Evolutionary conservation across 2,329 filamentous ascomycete genomes (phyloP), one percentile per base, ranked within the genome.

Genomic region (Verticillium zaregamsianum): DNA sequence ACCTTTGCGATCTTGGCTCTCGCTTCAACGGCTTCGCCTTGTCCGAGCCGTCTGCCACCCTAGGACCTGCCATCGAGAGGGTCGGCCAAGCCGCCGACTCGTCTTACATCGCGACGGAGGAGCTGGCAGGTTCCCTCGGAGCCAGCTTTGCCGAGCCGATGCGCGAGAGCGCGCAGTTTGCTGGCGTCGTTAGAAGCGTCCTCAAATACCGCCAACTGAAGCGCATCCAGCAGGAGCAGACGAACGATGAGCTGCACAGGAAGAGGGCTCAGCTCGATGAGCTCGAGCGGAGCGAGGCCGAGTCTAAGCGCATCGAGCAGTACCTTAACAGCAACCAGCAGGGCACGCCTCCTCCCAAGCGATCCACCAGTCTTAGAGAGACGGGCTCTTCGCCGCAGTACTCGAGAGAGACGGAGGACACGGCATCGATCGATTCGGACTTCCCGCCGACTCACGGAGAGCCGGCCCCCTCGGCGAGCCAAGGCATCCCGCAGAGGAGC

Each of bases 131-230:
- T 2, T 90, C 90, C 0, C 79, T 99, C n/a, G 93, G 93, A 23
- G 93, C 94, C 37, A 95, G 88, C 67, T 99, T 99, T 72, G 93
- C 96, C 0, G 96, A 99, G 72, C 95, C 95, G 0, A 97, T 99
- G 92, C 87, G 96, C 61, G 95, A 99, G 77, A 96, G 93, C 70
- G 93, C 95, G 14, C 95, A 99, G 71, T 99, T 99, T 73, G 95
- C 95, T 0, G 92, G 95, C 12, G 92, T 99, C 1, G 95, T 99
- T 3, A 87, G 93, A 52, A 91, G 82, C 66, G 94, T 99, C 37
- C 80, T 99, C 60, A 87, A 91, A 66, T 99, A 97, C 73, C 84
- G 95, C 17, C 90, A 98, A 3, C 79, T 97, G 65, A 99, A 99
- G 79, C 86, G 95, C 56, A 92, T 99, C 59, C 95, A 99, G 72